Evolutionary conservation across 768 basidiomycete species (phyloP).

Genomic region (Pisolithus orientalis): DNA sequence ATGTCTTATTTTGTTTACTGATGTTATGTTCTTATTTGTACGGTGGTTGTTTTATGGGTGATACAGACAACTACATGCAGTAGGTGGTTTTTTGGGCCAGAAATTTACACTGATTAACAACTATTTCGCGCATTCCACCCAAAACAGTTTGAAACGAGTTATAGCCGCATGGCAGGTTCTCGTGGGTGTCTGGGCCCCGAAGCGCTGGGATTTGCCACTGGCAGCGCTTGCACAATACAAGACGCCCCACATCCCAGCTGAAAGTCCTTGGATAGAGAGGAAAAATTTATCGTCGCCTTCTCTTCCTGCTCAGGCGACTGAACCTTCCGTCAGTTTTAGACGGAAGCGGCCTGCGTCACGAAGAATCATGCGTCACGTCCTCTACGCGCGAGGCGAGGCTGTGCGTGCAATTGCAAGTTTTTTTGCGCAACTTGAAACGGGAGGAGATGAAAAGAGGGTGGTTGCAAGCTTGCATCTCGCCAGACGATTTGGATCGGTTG

Average conservation of each 20-base stretch:
- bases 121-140: conserved; percentile 8
- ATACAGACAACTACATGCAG: conserved; percentile 71
- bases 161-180: conserved; percentile 96
- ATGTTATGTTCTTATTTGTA: neutral
- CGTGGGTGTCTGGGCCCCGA: conserved; percentile 89
- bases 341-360: conserved; percentile 62
- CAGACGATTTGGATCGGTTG: conserved; percentile 33
- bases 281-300: conserved; percentile 27
- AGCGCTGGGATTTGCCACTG: conserved; percentile 72
- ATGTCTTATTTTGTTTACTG: conserved; percentile 14
- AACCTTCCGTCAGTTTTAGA: conserved; percentile 33
- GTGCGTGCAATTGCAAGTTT: conserved; percentile 67
- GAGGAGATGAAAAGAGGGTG: conserved; percentile 41
- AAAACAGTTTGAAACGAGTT: conserved; percentile 70
- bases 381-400: conserved; percentile 81
- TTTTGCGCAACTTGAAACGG: conserved; percentile 56
- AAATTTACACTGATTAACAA: neutral
- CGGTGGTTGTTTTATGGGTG: neutral
- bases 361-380: conserved; percentile 81
- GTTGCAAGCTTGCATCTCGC: conserved; percentile 46
- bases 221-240: conserved; percentile 70
- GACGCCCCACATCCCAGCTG: conserved; percentile 56
- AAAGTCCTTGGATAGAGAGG: conserved; percentile 66
- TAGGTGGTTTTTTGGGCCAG: conserved; percentile 30
- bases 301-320: conserved; percentile 21